These are phyloP conservation scores for Fusarium sulawesiense DNA, from an alignment of 2,329 filamentous ascomycete genomes.

Conservation along the genomic window DNA sequence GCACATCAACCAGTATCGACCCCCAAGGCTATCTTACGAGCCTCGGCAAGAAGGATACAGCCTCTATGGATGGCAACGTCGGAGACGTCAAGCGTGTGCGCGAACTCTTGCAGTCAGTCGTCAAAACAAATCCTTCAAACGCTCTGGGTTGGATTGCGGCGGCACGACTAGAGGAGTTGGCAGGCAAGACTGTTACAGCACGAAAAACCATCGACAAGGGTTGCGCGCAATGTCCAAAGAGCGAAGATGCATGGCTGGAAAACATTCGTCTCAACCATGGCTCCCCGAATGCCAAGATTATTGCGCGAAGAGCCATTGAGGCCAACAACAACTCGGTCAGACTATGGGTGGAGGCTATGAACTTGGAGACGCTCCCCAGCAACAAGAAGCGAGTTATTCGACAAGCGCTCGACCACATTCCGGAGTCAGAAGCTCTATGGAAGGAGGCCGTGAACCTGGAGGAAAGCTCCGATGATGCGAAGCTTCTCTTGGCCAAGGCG, in stretches of 20 bases:
- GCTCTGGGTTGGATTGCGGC: slow-evolving; percentile 96
- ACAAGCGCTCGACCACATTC: slow-evolving; percentile 90
- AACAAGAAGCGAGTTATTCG: slow-evolving; percentile 94
- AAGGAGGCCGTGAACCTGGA: slow-evolving; percentile 97
- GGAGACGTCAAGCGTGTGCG: slow-evolving; percentile 96
- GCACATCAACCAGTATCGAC: slow-evolving; percentile 91
- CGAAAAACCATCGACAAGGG: slow-evolving; percentile 89
- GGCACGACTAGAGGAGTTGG: slow-evolving; percentile 89
- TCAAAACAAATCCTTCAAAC: slow-evolving; percentile 95
- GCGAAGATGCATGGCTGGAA: slow-evolving; percentile 95
- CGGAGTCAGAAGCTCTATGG: slow-evolving; percentile 96
- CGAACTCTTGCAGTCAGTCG: slow-evolving; percentile 92
- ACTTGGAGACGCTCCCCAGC: slow-evolving; percentile 82
- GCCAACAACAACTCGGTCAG: slow-evolving; percentile 88
- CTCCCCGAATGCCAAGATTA: slow-evolving; percentile 92
- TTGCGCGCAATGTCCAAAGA: slow-evolving; percentile 91
- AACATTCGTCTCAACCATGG: slow-evolving; percentile 90
- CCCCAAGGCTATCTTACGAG: slow-evolving; percentile 96
- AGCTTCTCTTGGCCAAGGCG: slow-evolving; percentile 89
- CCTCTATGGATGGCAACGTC: slow-evolving; percentile 83
- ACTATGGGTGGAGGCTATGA: slow-evolving; percentile 96
- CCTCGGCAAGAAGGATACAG: slow-evolving; percentile 82
- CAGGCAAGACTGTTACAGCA: slow-evolving; percentile 90
- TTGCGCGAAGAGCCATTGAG: slow-evolving; percentile 92
- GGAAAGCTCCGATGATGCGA: slow-evolving; percentile 88